Percentiles rank a stretch among this genome's conserved stretches.
These are phyloP conservation scores for Alternaria arbusti DNA, from an alignment of 2,329 filamentous ascomycete species.

Conservation along the genomic window DNA sequence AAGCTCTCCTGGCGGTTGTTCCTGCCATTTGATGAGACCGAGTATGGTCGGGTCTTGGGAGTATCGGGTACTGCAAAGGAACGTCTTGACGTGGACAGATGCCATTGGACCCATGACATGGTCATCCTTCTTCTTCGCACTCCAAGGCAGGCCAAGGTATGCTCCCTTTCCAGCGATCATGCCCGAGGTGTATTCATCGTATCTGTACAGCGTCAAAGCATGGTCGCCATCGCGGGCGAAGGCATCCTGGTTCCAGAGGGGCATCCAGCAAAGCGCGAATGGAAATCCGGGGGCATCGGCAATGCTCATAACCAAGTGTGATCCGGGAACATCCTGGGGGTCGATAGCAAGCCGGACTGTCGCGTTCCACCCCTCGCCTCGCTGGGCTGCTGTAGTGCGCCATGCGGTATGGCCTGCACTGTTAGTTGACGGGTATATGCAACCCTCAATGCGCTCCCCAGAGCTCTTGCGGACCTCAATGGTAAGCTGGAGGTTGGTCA, in stretches of 20 bases:
- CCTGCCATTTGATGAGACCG: constrained; percentile 85
- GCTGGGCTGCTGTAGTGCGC: constrained; percentile 81
- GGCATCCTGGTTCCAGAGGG: constrained; percentile 88
- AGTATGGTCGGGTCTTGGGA: constrained; percentile 90
- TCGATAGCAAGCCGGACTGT: constrained; percentile 82
- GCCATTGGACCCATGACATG: constrained; percentile 79
- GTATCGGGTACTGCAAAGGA: constrained; percentile 91
- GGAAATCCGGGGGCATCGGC: constrained; percentile 85
- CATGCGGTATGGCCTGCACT: constrained; percentile 79
- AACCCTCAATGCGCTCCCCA: constrained; percentile 84
- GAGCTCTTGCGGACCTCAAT: constrained; percentile 82
- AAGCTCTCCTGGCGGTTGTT: constrained; percentile 73
- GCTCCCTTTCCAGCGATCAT: constrained; percentile 77
- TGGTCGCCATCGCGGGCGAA: constrained; percentile 88
- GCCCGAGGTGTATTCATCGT: constrained; percentile 88
- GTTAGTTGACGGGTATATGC: constrained; percentile 87
- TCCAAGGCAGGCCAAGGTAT: constrained; percentile 86
- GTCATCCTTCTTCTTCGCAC: constrained; percentile 74
- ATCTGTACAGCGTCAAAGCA: constrained; percentile 81
- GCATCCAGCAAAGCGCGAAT: constrained; percentile 91
- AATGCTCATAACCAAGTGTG: constrained; percentile 88
- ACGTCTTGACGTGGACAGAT: constrained; percentile 79
- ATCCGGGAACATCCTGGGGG: constrained; percentile 78
- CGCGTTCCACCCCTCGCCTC: constrained; percentile 85
- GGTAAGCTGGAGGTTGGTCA: constrained; percentile 83